phyloP scores from a whole-genome alignment of 2,329 filamentous ascomycete species.

The Xylariales sp. region DNA sequence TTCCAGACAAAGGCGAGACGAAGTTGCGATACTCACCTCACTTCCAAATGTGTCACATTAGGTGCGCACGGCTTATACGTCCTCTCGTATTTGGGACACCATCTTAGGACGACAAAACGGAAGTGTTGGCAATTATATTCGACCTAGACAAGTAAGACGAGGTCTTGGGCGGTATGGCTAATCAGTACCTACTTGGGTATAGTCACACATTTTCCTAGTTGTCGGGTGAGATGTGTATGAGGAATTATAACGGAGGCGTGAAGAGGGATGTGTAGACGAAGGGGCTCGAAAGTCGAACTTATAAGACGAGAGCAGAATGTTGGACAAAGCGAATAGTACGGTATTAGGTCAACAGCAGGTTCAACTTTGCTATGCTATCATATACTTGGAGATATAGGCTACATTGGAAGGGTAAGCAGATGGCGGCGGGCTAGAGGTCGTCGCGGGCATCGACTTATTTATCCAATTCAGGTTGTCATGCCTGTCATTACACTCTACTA shows the following conservation, averaged over 20 bases:
- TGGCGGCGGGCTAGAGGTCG: constrained; percentile 5
- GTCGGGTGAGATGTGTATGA: constrained; percentile 1
- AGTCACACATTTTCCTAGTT: constrained; percentile 48
- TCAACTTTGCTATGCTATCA: constrained; percentile 7
- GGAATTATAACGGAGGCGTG: neutral
- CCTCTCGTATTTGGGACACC: constrained; percentile 50
- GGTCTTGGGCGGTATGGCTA: neutral
- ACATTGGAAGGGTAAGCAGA: constrained; percentile 11
- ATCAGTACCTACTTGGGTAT: constrained; percentile 48
- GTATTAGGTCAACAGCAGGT: constrained; percentile 1
- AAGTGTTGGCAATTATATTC: constrained; percentile 51
- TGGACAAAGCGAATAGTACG: neutral
- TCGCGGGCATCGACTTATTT: constrained; percentile 31
- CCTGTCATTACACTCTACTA: constrained; percentile 8
- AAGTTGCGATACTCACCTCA: constrained; percentile 42
- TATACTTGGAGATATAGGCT: constrained; percentile 19
- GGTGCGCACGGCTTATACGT: constrained; percentile 49
- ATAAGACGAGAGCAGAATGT: neutral
- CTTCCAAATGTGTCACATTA: constrained; percentile 49
- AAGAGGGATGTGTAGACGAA: neutral
- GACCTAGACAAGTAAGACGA: constrained; percentile 41
- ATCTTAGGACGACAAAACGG: constrained; percentile 50
- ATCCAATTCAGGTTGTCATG: constrained; percentile 27
- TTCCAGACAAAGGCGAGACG: neutral
- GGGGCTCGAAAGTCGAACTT: neutral